A percentile compares a stretch with the other conserved stretches of the same genome.
Evolutionary conservation across 2,329 filamentous ascomycete species (phyloP).

Genomic region (Paracoccidioides brasiliensis): DNA sequence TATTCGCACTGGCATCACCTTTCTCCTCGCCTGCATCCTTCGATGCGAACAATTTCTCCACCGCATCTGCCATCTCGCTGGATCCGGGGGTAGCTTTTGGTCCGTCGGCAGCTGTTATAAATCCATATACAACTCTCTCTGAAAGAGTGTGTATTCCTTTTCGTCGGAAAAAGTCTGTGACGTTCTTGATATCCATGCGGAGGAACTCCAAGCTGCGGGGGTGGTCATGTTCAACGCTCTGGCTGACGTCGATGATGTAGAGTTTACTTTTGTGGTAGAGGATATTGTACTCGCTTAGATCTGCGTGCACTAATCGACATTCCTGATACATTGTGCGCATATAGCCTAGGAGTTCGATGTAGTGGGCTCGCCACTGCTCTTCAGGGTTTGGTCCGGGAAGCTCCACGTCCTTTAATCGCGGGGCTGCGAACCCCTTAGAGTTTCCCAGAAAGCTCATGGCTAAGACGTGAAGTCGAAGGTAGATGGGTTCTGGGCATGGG

Average conservation of each 20-base stretch:
- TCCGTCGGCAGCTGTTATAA: conserved; percentile 55
- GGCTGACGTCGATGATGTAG: conserved; percentile 94
- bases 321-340: conserved; percentile 91
- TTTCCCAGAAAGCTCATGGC: conserved; percentile 92
- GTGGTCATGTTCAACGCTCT: conserved; percentile 94
- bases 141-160: conserved; percentile 70
- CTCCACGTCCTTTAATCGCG: conserved; percentile 74
- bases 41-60: conserved; percentile 55
- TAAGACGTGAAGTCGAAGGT: conserved; percentile 83
- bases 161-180: conserved; percentile 79
- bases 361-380: conserved; percentile 62
- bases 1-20: conserved; percentile 30
- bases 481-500: conserved; percentile 77
- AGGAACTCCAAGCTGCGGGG: conserved; percentile 85
- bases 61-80: conserved; percentile 44
- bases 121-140: conserved; percentile 71
- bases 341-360: conserved; percentile 69
- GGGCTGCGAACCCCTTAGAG: conserved; percentile 73
- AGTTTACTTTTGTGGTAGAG: conserved; percentile 72
- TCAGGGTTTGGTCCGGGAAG: conserved; percentile 56
- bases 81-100: conserved; percentile 18
- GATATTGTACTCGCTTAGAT: conserved; percentile 96
- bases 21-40: conserved; percentile 37
- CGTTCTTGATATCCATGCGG: conserved; percentile 97
- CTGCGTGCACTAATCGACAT: conserved; percentile 84